Evolutionary conservation across 2,329 filamentous ascomycete genomes (phyloP).

Genomic region (Nigrograna mackinnonii): DNA sequence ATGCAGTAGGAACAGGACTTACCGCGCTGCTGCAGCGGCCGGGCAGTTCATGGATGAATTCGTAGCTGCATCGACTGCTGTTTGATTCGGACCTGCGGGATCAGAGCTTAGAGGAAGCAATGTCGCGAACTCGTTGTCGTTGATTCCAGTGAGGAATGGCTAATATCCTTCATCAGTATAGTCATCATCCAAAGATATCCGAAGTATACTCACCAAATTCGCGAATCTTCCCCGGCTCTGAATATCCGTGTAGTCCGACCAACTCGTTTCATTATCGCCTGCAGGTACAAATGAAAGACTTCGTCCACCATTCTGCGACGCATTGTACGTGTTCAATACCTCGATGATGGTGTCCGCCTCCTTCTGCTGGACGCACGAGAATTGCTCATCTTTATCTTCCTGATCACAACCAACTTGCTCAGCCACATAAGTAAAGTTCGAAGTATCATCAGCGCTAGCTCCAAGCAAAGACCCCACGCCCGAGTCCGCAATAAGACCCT

Average conservation of each 20-base stretch:
- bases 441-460: neutral
- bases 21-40: neutral
- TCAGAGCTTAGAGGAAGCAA: neutral
- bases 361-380: constrained; percentile 40
- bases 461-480: constrained; percentile 5
- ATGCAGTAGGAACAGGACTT: neutral
- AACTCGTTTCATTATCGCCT: constrained; percentile 22
- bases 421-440: constrained; percentile 27
- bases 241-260: constrained; percentile 26
- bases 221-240: constrained; percentile 19
- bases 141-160: constrained; percentile 14
- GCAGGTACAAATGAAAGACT: constrained; percentile 28
- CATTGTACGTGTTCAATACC: constrained; percentile 30
- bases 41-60: neutral
- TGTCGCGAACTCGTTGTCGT: neutral
- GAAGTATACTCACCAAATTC: constrained; percentile 10
- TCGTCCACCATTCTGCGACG: constrained; percentile 17
- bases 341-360: constrained; percentile 32
- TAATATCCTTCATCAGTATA: constrained; percentile 12
- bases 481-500: constrained; percentile 47
- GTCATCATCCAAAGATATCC: neutral
- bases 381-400: constrained; percentile 19
- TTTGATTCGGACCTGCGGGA: constrained; percentile 17
- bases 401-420: constrained; percentile 19
- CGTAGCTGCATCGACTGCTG: constrained; percentile 22